Conservation (phyloP, 2,329 filamentous ascomycete genomes). For the Xylaria sp. region DNA sequence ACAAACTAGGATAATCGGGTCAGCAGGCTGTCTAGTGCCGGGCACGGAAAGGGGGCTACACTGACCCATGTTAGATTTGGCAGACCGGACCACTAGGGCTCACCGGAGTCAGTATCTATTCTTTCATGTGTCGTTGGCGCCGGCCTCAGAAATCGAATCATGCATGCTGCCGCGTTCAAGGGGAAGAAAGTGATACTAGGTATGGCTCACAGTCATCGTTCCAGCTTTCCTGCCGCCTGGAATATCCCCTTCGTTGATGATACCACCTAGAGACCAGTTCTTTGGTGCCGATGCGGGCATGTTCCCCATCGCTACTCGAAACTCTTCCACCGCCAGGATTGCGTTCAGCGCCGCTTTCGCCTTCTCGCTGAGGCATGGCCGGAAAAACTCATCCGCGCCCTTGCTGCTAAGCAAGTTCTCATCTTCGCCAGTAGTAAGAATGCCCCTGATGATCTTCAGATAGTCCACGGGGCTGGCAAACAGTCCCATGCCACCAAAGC, state of each 20-base stretch:
- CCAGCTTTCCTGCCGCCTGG: constrained; percentile 39
- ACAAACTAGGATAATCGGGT: constrained; percentile 32
- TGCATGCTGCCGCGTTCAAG: too few species aligned
- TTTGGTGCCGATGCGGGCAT: constrained; percentile 29
- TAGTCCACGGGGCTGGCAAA: constrained; percentile 39
- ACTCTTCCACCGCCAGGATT: constrained; percentile 27
- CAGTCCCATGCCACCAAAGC: constrained; percentile 39
- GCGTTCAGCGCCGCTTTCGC: constrained; percentile 36
- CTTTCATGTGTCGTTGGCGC: too few species aligned
- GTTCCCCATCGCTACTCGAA: constrained; percentile 38
- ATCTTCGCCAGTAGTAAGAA: constrained; percentile 35
- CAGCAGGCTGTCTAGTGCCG: constrained; percentile 15
- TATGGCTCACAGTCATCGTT: constrained; percentile 32
- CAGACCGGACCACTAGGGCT: constrained; percentile 32
- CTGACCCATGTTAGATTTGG: constrained; percentile 41
- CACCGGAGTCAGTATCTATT: too few species aligned
- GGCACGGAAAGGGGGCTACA: neutral
- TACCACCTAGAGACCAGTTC: constrained; percentile 39
- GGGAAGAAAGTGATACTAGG: too few species aligned
- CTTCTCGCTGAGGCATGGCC: constrained; percentile 36
- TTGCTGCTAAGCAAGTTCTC: constrained; percentile 28
- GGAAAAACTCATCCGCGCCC: constrained; percentile 38
- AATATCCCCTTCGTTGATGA: constrained; percentile 40
- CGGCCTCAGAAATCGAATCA: too few species aligned
- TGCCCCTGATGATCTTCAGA: constrained; percentile 35